Evolutionary conservation across 148 eudicot genomes (phyloP), one percentile per base, ranked within the genome.

Genomic region (Cornus florida): DNA sequence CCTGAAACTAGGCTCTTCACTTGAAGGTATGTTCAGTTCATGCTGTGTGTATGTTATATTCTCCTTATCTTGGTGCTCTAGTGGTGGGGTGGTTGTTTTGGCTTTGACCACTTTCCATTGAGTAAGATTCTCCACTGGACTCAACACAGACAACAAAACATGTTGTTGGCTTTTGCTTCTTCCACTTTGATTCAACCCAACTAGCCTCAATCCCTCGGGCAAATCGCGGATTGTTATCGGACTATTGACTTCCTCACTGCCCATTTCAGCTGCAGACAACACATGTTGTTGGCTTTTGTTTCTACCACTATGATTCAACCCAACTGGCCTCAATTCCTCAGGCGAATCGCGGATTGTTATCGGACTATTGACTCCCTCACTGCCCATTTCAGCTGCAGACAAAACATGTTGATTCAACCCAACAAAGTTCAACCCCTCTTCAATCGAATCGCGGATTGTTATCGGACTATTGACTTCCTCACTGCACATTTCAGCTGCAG

Each of bases 71-170:
- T 82, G 82, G 67, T 67, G 69, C 16, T 50, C 53, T 11, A 31
- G 46, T 11, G 66, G 65, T 57, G 79, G 70, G 2, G 75, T 35
- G 59, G 48, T 80, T 31, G 87, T 77, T 78, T 75, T 83, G 9
- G 86, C 81, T 74, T 88, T 88, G 59, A 78, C 79, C 13, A 60
- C 81, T 83, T 82, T 88, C 92, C 88, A 84, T 67, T 86, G 91
- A 60, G 78, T 77, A 16, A 89, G 86, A 91, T 89, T 89, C 83
- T 89, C 91, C 56, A 91, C 85, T 5, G 91, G 89, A 68, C 79
- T 86, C 80, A 88, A 67, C 64, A 90, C 88, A 12, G 88, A 84
- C 70, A 80, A 4, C 3, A 35, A 75, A 6, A 75, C 78, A 17
- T 69, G 48, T 24, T 75, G 78, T 24, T 75, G 78, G 20, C 23